These are phyloP conservation scores for Auricularia sp. DNA, from an alignment of 768 basidiomycete genomes.

Conservation along the genomic window DNA sequence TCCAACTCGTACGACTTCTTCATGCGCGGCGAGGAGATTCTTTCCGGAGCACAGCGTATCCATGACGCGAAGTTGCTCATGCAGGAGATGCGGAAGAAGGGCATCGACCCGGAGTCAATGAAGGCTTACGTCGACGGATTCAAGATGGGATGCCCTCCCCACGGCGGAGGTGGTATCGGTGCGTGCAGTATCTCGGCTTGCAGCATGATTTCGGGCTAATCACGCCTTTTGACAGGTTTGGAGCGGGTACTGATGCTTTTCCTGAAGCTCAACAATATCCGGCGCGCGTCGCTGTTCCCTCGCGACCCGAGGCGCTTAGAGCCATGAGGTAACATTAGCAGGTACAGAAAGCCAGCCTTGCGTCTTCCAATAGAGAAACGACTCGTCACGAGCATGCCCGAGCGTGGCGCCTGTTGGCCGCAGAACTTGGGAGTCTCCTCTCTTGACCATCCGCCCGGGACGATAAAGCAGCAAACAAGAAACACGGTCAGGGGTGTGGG, in stretches of 20 bases:
- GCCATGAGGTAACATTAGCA: constrained; percentile 37
- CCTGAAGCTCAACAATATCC: constrained; percentile 92
- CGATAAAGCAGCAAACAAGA: too few species aligned
- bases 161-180: constrained; percentile 93
- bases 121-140: constrained; percentile 89
- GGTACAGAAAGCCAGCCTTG: neutral
- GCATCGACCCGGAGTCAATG: constrained; percentile 88
- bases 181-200: constrained; percentile 9
- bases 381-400: too few species aligned
- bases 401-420: too few species aligned
- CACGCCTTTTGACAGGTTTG: constrained; percentile 31
- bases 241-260: constrained; percentile 97
- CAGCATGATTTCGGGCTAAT: neutral
- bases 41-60: constrained; percentile 95
- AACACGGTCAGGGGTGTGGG: too few species aligned
- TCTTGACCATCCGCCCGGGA: too few species aligned
- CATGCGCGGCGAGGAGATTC: constrained; percentile 98
- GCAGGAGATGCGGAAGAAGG: constrained; percentile 77
- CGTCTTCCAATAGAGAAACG: neutral
- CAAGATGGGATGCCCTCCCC: constrained; percentile 88
- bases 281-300: constrained; percentile 88
- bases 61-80: constrained; percentile 78
- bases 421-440: too few species aligned
- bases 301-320: constrained; percentile 92
- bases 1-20: constrained; percentile 99